These are phyloP conservation scores for Candida railenensis DNA, from an alignment of 805 yeast genomes.

Conservation along the genomic window DNA sequence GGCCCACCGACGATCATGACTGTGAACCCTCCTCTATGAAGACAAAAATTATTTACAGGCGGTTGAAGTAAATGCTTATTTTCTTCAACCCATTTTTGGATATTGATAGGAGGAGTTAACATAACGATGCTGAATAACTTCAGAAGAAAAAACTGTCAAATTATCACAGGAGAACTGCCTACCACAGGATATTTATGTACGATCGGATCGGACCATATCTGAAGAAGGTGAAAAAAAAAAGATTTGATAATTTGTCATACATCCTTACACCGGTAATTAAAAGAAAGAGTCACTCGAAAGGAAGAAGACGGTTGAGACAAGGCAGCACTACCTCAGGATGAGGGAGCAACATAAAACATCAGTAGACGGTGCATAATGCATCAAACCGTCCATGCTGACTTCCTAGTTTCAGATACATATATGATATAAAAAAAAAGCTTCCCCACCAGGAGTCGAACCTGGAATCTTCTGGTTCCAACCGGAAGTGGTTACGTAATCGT, in stretches of 20 bases:
- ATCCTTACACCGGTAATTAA: not conserved
- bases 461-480: slow-evolving; percentile 49
- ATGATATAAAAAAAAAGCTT: slow-evolving; percentile 33
- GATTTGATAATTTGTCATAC: not conserved
- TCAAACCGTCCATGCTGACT: too few species aligned
- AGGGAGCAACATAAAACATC: too few species aligned
- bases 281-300: too few species aligned
- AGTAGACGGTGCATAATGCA: too few species aligned
- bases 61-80: slow-evolving; percentile 78
- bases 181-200: not conserved
- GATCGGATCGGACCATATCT: slow-evolving; percentile 1
- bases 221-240: not conserved
- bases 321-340: too few species aligned
- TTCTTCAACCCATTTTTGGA: slow-evolving; percentile 77
- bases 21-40: slow-evolving; percentile 89
- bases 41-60: slow-evolving; percentile 88
- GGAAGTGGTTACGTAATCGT: slow-evolving; percentile 45
- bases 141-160: slow-evolving; percentile 1
- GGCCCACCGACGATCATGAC: slow-evolving; percentile 98
- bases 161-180: not conserved
- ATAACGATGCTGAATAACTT: slow-evolving; percentile 20
- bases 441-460: slow-evolving; percentile 55
- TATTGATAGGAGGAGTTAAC: slow-evolving; percentile 70
- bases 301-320: too few species aligned
- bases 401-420: not conserved